Evolutionary conservation across 108 stramenopile species (phyloP).

Genomic region (Bacterosira constricta): DNA sequence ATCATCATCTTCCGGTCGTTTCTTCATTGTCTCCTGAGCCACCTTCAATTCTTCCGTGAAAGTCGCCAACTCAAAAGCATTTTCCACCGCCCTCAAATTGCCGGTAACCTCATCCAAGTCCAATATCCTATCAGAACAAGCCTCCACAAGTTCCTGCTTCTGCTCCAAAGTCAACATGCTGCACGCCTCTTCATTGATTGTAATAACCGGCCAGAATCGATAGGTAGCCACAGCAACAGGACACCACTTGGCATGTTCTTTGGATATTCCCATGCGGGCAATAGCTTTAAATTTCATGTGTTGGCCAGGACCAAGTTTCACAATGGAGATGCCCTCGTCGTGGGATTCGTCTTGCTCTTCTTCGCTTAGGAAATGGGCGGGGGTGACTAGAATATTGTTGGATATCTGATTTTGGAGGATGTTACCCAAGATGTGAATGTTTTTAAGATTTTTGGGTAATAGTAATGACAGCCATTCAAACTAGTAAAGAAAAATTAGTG

Average conservation of each 20-base stretch:
- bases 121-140: conserved; percentile 89
- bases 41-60: conserved; percentile 83
- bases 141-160: conserved; percentile 84
- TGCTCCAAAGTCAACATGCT: conserved; percentile 88
- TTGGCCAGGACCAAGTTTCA: conserved; percentile 95
- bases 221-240: conserved; percentile 96
- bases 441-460: background rate
- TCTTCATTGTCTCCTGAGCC: conserved; percentile 77
- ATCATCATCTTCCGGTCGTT: conserved; percentile 83
- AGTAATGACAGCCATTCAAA: background rate
- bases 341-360: conserved; percentile 86
- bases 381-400: conserved; percentile 69
- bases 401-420: conserved; percentile 26
- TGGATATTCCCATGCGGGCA: conserved; percentile 94
- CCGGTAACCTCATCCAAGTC: conserved; percentile 79
- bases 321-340: conserved; percentile 90
- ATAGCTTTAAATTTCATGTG: conserved; percentile 90
- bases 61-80: conserved; percentile 84
- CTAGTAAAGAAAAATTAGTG: background rate
- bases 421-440: background rate
- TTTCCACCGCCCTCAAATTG: conserved; percentile 66
- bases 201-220: conserved; percentile 91
- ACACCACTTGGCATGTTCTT: conserved; percentile 99
- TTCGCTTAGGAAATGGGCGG: conserved; percentile 85
- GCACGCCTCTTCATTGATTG: conserved; percentile 87